phyloP scores from a whole-genome alignment of 352 stramenopile genomes.

The Phytophthora macrochlamydospora region DNA sequence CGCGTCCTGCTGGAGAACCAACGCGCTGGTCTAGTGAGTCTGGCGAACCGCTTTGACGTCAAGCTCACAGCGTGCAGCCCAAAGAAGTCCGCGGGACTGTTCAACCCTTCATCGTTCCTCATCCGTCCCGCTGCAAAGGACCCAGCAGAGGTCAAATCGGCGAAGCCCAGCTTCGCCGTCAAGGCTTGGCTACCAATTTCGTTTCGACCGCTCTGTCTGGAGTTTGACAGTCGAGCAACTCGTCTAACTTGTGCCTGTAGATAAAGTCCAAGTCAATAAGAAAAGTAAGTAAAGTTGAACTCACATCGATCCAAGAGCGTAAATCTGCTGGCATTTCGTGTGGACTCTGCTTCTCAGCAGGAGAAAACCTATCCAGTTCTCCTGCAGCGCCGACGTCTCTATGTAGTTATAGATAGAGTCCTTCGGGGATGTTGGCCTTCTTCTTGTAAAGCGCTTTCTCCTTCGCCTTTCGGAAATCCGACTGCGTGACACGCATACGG shows the following conservation, averaged over 20 bases:
- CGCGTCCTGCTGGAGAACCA: slow-evolving; percentile 31
- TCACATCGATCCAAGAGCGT: slow-evolving; percentile 20
- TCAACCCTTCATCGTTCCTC: slow-evolving; percentile 22
- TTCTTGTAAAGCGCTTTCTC: slow-evolving; percentile 99
- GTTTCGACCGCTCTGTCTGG: slow-evolving; percentile 26
- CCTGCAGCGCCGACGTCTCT: slow-evolving; percentile 22
- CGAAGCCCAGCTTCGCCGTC: slow-evolving; percentile 28
- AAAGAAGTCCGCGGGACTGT: slow-evolving; percentile 23
- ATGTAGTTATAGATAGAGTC: slow-evolving; percentile 96
- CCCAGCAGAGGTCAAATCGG: slow-evolving; percentile 18
- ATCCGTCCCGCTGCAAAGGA: slow-evolving; percentile 15
- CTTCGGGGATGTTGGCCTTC: slow-evolving; percentile 99
- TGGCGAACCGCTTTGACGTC: slow-evolving; percentile 60
- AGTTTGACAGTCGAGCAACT: slow-evolving; percentile 11
- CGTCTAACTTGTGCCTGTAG: too few relatives aligned
- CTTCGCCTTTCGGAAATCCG: slow-evolving; percentile 99
- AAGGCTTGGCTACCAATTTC: slow-evolving; percentile 44
- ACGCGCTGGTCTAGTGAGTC: slow-evolving; percentile 27
- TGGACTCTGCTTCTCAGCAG: slow-evolving; percentile 11
- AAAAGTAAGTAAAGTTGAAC: background rate
- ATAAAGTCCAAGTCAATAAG: too few relatives aligned
- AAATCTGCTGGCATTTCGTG: slow-evolving; percentile 29
- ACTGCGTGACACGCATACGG: slow-evolving; percentile 99
- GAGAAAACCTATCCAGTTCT: background rate
- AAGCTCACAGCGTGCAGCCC: slow-evolving; percentile 22